Evolutionary conservation across 805 yeast genomes (phyloP), one percentile per base, ranked within the genome.

Genomic region (Cyberlindnera maclurae): DNA sequence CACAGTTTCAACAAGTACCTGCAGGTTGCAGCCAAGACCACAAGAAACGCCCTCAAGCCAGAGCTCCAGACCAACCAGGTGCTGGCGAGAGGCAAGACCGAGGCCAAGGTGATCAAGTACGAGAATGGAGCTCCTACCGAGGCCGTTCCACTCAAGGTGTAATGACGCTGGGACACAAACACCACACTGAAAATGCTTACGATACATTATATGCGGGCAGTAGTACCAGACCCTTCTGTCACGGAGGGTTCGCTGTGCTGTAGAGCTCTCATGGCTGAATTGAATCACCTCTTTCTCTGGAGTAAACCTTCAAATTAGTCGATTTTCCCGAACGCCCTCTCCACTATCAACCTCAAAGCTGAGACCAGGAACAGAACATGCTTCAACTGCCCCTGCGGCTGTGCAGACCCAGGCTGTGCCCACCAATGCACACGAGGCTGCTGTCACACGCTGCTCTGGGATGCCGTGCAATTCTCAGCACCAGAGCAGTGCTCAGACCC

Each of bases 21-120:
- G 64, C 77, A 95, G 51, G 74, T 90, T 59, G 85, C 96, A 58
- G 95, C 96, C 59, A 79, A 79, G 63, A 76, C 95, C 46, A 77
- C 87, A 54, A 87, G 97, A 71, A 71, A 73, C 55, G 81, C 96
- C 37, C 77, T 90, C 62, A 90, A 90, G 73, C 79, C 88, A 49
- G 96, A 89, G 58, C 64, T 77, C 60, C 84, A 82, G 63, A 82
- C 76, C 47, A 74, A 70, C 45, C 82, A 82, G 50, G 69, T 67
- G 33, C 75, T 77, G 57, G 75, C 72, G 63, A 84, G 94, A 72
- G 80, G 80, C 52, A 49, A 64, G 57, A 65, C 83, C 47, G 97
- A 90, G 58, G 83, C 79, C 53, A 77, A 76, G 62, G 81, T 72
- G 49, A 77, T 81, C 63, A 74, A 71, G 59, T 74, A 79, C 66